Evolutionary conservation across 331 rosid species (phyloP).

Genomic region (Rosa hybrid): DNA sequence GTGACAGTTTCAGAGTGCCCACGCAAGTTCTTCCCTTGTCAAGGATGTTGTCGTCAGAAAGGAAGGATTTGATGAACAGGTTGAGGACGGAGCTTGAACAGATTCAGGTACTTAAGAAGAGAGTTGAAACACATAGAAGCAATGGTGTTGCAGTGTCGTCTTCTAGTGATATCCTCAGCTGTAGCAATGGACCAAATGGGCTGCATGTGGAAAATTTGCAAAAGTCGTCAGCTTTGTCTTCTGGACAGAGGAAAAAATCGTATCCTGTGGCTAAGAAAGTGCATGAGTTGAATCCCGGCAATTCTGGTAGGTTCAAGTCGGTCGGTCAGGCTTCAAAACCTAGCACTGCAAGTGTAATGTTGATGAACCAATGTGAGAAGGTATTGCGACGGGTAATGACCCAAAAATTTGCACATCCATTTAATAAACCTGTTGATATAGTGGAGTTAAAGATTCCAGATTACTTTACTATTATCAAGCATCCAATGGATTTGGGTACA

Average conservation of each 20-base stretch:
- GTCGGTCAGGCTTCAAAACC: slow-evolving; percentile 38
- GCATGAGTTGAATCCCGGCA: slow-evolving; percentile 51
- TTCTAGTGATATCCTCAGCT: slow-evolving; percentile 76
- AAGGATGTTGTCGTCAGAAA: slow-evolving; percentile 45
- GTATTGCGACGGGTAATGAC: slow-evolving; percentile 64
- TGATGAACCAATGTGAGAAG: slow-evolving; percentile 73
- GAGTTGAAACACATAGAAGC: slow-evolving; percentile 51
- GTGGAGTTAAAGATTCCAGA: slow-evolving; percentile 76
- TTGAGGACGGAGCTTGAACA: slow-evolving; percentile 73
- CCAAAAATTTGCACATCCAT: slow-evolving; percentile 69
- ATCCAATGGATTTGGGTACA: slow-evolving; percentile 90
- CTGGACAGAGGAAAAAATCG: slow-evolving; percentile 33
- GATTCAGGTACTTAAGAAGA: slow-evolving; percentile 60
- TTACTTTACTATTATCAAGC: slow-evolving; percentile 67
- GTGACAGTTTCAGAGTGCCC: slow-evolving; percentile 42
- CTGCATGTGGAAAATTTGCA: slow-evolving; percentile 33
- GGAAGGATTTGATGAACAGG: slow-evolving; percentile 52
- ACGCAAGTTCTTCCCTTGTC: slow-evolving; percentile 60
- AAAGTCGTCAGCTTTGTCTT: slow-evolving; percentile 40
- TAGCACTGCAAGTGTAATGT: slow-evolving; percentile 39
- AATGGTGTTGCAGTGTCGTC: slow-evolving; percentile 62
- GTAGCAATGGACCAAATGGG: slow-evolving; percentile 56
- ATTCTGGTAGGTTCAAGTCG: slow-evolving; percentile 59
- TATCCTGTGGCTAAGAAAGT: slow-evolving; percentile 37
- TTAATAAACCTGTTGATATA: slow-evolving; percentile 73